Percentiles rank a stretch among this genome's conserved stretches.
Evolutionary conservation across 139 green algal species (phyloP).

Genomic region (Chlamydomonas schloesseri): DNA sequence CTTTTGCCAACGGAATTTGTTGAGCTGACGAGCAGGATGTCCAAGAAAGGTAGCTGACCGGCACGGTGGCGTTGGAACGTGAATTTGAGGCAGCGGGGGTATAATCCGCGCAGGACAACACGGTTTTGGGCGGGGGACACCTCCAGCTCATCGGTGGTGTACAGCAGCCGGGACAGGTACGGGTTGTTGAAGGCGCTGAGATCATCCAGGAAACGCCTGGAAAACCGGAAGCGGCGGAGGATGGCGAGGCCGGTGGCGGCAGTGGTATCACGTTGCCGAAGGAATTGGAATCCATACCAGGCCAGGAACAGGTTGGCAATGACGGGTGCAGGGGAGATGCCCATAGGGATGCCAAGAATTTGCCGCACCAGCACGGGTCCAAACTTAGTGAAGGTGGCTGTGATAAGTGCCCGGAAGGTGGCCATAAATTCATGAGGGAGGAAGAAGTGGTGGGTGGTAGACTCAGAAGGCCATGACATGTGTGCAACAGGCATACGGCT

Average conservation of each 20-base stretch:
- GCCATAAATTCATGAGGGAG: background rate
- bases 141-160: no score
- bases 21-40: background rate
- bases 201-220: background rate
- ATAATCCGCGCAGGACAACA: background rate
- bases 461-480: background rate
- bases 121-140: background rate
- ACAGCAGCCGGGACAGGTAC: background rate
- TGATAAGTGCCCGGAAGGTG: background rate
- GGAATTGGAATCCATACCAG: background rate
- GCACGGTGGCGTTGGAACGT: background rate
- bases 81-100: background rate
- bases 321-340: background rate
- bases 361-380: background rate
- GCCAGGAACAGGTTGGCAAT: slow-evolving; percentile 23
- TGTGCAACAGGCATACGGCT: background rate
- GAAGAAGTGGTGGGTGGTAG: background rate
- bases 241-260: background rate
- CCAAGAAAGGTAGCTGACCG: background rate
- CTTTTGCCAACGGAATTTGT: background rate
- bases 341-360: slow-evolving; percentile 1
- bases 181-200: background rate
- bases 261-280: background rate
- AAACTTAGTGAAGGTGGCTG: background rate
- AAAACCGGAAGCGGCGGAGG: no score